Base-by-base conservation (phyloP, 2,329 filamentous ascomycete genomes). In the Fusarium papillatum region DNA sequence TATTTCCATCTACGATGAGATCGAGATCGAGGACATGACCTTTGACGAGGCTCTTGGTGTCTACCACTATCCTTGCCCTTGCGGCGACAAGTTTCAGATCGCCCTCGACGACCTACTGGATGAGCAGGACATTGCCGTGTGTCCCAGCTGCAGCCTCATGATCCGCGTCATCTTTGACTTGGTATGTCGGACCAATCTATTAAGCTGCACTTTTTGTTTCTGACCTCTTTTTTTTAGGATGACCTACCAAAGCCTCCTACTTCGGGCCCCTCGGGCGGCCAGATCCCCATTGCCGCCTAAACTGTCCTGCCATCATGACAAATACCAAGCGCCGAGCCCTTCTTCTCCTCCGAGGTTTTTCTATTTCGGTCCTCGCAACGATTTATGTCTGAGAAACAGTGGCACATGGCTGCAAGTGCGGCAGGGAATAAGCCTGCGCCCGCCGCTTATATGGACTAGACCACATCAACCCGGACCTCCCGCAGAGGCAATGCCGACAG, bases 1-100 rank as follows among this genome's bases (percentile, higher is more conserved):
- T 39, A 85, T 93, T 69, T 92, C 93, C 78, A 95, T 98, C 83
- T 98, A 98, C 88, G 96, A 98, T 82, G 96, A 98, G 85, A 96
- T 98, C 85, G 96, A 98, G 84, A 98, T 98, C 87, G 96, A 98
- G 85, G 97, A 99, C 86, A 98, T 98, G 95, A 97, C 94, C 81
- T 98, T 91, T 84, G 95, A 98, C 84, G 87, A 92, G 59, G 88
- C 89, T 6, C 90, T 95, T 48, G 93, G 98, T 84, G 93, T 98
- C 79, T 99, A 98, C 87, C 94, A 96, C 86, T 98, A 98, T 84
- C 97, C 97, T 17, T 99, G 97, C 84, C 97, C 97, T 1, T 99
- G 97, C 85, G 97, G 97, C 87, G 97, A 99, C 86, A 92, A 95
- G 71, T 99, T 99, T 87, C 95, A 98, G 87, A 98, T 97, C 81